A percentile compares a stretch with the other conserved stretches of the same genome.
phyloP scores from a whole-genome alignment of 306 rosid genomes.

The Prunus persica region DNA sequence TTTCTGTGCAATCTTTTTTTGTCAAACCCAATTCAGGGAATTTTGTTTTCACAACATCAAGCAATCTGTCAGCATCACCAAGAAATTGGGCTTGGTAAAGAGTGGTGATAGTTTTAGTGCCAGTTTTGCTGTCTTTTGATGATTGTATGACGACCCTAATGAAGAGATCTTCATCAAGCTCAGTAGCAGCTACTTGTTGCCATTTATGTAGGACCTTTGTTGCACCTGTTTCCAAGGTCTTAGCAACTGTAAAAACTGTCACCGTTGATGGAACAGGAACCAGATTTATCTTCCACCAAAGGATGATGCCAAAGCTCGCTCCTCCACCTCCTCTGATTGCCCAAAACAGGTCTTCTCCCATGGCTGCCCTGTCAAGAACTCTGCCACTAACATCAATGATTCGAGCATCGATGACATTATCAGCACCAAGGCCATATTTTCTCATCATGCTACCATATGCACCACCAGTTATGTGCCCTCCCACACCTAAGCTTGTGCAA shows the following conservation, averaged over 20 bases:
- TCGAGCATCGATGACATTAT: slow-evolving; percentile 63
- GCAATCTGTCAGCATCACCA: slow-evolving; percentile 49
- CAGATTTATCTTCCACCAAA: slow-evolving; percentile 83
- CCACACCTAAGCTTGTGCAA: slow-evolving; percentile 76
- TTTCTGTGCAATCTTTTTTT: slow-evolving; percentile 48
- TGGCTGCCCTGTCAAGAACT: slow-evolving; percentile 51
- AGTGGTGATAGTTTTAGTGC: slow-evolving; percentile 49
- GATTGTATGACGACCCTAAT: slow-evolving; percentile 53
- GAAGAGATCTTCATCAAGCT: slow-evolving; percentile 58
- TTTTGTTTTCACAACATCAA: slow-evolving; percentile 39
- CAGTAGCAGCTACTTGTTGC: slow-evolving; percentile 61
- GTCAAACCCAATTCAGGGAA: slow-evolving; percentile 75
- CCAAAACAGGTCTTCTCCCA: slow-evolving; percentile 93
- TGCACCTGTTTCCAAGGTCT: slow-evolving; percentile 53
- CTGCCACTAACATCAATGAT: slow-evolving; percentile 53
- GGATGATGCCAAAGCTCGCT: slow-evolving; percentile 74
- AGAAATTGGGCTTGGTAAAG: slow-evolving; percentile 64
- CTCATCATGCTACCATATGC: slow-evolving; percentile 83
- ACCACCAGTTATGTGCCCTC: slow-evolving; percentile 86
- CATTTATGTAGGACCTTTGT: slow-evolving; percentile 53
- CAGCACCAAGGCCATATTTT: slow-evolving; percentile 74
- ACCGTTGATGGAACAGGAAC: slow-evolving; percentile 68
- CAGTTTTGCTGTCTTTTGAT: slow-evolving; percentile 27
- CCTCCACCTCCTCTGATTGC: slow-evolving; percentile 95
- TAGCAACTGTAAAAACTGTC: slow-evolving; percentile 65